Evolutionary conservation across 164 flowering plant species (phyloP), one percentile per base, ranked within the genome.

Genomic region (Vitis vinifera): DNA sequence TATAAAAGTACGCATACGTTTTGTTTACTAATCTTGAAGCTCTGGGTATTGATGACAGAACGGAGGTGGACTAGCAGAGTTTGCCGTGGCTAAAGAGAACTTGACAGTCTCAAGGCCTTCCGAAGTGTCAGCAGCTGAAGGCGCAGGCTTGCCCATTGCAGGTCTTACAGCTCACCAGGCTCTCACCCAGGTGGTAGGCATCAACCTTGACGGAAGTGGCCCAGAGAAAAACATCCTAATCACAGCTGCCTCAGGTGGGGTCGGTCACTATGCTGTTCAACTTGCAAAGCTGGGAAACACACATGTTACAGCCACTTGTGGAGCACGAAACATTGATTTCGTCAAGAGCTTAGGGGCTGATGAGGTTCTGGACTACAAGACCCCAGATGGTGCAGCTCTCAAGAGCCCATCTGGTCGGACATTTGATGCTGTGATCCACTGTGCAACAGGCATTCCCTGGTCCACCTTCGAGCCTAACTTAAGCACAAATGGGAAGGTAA

Each of bases 1-100:
- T 37, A 31, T 37, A 37, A 37, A 37, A 6, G 44, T 0, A 37
- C 0, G 44, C 0, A 0, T 6, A 3, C 7, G 0, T 37, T 37
- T 37, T 37, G 44, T 37, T 31, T 0, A 37, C 44, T 37, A 37
- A 37, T 37, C 44, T 37, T 37, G 44, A 37, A 3, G 44, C 44
- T 37, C 7, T 0, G 44, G 44, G 59, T 44, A 15, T 69, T 48
- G 14, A n/a, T 62, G 37, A 71, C 70, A 83, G 86, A 63, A 8
- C 23, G 84, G 84, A 62, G 86, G 86, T 16, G 86, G 82, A 52
- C 52, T 81, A 16, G 82, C 84, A 17, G 84, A 81, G 72, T 83
- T 68, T 69, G 44, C 44, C 0, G 44, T 37, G 44, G 44, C 44
- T 37, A 37, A 37, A 37, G 44, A 37, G 7, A 37, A 0, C 44